A percentile compares a stretch with the other conserved stretches of the same genome.
These are phyloP conservation scores for Pogostemon cablin DNA, from an alignment of 257 asterid genomes.

Conservation along the genomic window DNA sequence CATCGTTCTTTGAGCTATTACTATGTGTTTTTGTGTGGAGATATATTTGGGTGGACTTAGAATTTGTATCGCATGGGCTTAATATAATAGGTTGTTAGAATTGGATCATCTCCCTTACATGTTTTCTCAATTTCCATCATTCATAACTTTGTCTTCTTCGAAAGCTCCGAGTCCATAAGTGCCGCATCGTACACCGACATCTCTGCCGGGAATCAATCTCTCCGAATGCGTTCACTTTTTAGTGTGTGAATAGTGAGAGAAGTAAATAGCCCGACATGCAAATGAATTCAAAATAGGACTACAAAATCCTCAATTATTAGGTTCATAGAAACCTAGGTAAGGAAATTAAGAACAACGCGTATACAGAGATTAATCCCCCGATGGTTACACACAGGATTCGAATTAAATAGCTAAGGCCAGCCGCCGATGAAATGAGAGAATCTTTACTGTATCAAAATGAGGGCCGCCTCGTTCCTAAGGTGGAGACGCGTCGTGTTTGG, in stretches of 20 bases:
- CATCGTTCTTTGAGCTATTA: too few species aligned
- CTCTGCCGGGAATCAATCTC: slow-evolving; percentile 28
- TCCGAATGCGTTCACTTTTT: background rate
- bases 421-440: slow-evolving; percentile 41
- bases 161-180: slow-evolving; percentile 66
- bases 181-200: slow-evolving; percentile 81
- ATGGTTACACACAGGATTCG: background rate
- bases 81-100: too few species aligned
- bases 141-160: slow-evolving; percentile 50
- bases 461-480: background rate
- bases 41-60: too few species aligned
- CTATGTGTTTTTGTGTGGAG: too few species aligned
- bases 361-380: too few species aligned
- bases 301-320: slow-evolving; percentile 25
- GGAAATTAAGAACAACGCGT: slow-evolving; percentile 18
- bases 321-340: background rate
- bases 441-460: slow-evolving; percentile 15
- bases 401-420: background rate
- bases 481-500: too few species aligned
- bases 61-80: too few species aligned
- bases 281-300: slow-evolving; percentile 26
- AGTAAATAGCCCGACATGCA: slow-evolving; percentile 35
- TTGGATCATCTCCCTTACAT: too few species aligned
- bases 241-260: slow-evolving; percentile 28
- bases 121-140: too few species aligned